These are phyloP conservation scores for Penicillium turbatum DNA, from an alignment of 495 filamentous ascomycete species.

Conservation along the genomic window DNA sequence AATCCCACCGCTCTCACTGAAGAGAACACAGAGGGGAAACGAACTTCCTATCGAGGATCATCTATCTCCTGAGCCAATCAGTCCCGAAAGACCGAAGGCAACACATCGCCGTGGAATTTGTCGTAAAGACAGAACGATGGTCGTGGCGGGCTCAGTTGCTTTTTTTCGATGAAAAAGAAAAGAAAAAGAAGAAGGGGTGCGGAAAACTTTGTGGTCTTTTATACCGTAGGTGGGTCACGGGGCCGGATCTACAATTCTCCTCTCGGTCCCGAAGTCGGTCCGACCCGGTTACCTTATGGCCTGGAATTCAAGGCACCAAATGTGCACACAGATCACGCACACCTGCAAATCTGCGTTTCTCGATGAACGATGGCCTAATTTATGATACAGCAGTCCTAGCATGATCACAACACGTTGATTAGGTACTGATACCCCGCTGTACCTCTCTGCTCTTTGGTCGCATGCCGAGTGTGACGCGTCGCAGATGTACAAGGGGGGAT, in stretches of 20 bases:
- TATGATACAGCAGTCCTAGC: neutral
- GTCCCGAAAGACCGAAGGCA: slow-evolving; percentile 51
- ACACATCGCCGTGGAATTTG: slow-evolving; percentile 52
- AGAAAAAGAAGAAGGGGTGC: slow-evolving; percentile 23
- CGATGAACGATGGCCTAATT: too few species aligned
- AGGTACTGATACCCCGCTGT: too few species aligned
- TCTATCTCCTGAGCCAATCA: slow-evolving; percentile 56
- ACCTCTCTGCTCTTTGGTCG: neutral
- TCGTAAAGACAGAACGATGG: slow-evolving; percentile 49
- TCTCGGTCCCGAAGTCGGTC: neutral
- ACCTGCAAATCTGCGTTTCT: too few species aligned
- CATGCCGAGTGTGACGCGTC: neutral
- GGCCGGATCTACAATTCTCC: slow-evolving; percentile 25
- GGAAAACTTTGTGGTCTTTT: slow-evolving; percentile 27
- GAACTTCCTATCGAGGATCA: slow-evolving; percentile 64
- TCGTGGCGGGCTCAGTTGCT: slow-evolving; percentile 63
- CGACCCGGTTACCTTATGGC: neutral
- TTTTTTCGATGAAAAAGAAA: slow-evolving; percentile 52
- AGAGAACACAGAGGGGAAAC: slow-evolving; percentile 56
- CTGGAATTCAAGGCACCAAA: neutral
- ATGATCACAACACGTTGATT: too few species aligned
- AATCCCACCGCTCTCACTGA: slow-evolving; percentile 60
- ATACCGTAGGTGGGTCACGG: slow-evolving; percentile 27
- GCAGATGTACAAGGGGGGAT: neutral
- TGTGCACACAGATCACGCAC: neutral